phyloP scores from a whole-genome alignment of 129 eudicot species.

The Heracleum sosnowskyi region DNA sequence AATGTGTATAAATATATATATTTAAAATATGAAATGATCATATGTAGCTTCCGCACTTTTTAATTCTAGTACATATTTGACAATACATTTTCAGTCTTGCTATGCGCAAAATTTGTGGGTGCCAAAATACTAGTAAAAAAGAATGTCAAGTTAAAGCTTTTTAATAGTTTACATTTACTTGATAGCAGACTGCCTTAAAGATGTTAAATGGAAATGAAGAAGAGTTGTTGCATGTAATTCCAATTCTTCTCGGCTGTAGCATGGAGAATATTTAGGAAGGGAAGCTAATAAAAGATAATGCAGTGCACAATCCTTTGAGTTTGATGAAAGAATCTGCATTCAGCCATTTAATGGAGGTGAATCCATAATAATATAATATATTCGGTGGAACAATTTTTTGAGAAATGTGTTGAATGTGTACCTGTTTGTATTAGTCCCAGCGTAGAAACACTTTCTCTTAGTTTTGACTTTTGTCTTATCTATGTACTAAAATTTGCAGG shows the following conservation, averaged over 20 bases:
- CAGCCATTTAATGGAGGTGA: constrained; percentile 98
- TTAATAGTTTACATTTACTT: constrained; percentile 11
- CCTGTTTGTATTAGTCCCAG: not conserved
- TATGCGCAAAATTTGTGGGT: not conserved
- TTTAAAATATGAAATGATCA: not conserved
- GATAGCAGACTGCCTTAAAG: constrained; percentile 74
- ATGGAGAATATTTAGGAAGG: constrained; percentile 27
- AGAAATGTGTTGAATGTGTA: not conserved
- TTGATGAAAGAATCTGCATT: constrained; percentile 72
- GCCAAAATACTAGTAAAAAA: not conserved
- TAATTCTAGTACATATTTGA: not conserved
- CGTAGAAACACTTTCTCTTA: not conserved
- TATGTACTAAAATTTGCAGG: constrained; percentile 40
- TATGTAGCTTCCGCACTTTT: not conserved
- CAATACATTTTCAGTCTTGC: not conserved
- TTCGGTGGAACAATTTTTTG: not conserved
- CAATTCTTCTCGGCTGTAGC: constrained; percentile 66
- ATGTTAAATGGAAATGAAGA: constrained; percentile 63
- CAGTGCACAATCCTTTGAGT: constrained; percentile 37
- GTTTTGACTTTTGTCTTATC: not conserved
- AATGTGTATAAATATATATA: too few relatives aligned
- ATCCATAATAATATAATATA: not conserved
- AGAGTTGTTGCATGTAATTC: constrained; percentile 50
- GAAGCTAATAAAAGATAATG: constrained; percentile 28
- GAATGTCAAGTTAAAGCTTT: not conserved